Percentiles rank a stretch among this genome's conserved stretches.
These are phyloP conservation scores for Coriolopsis trogii DNA, from an alignment of 1,284 basidiomycete species.

Conservation along the genomic window DNA sequence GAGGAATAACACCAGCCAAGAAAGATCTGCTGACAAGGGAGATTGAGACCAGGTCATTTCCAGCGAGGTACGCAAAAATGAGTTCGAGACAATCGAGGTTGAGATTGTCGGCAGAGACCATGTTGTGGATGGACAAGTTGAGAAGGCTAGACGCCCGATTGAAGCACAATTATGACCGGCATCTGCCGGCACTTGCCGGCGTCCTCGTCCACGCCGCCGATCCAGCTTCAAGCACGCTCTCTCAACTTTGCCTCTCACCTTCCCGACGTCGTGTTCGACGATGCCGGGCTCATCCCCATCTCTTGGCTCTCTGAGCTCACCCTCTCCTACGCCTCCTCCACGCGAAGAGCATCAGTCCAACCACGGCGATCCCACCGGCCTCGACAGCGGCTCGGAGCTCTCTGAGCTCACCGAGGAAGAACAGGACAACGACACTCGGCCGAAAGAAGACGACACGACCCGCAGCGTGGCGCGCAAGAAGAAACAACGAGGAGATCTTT, in stretches of 20 bases:
- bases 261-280: constrained; percentile 34
- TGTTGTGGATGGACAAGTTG: constrained; percentile 27
- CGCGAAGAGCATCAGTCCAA: constrained; percentile 30
- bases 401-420: constrained; percentile 83
- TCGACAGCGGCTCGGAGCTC: constrained; percentile 73
- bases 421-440: constrained; percentile 45
- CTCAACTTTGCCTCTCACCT: constrained; percentile 10
- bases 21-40: constrained; percentile 67
- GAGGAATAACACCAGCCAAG: constrained; percentile 59
- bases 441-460: constrained; percentile 20
- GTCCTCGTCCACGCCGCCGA: constrained; percentile 10
- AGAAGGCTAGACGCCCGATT: too few species aligned
- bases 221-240: too few species aligned
- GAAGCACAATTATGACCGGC: too few species aligned
- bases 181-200: constrained; percentile 15
- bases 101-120: constrained; percentile 68
- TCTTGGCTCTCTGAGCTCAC: constrained; percentile 65
- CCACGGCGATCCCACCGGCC: constrained; percentile 35
- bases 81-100: constrained; percentile 71
- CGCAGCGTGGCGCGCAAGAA: constrained; percentile 33
- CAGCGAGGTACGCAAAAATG: constrained; percentile 55
- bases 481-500: constrained; percentile 64
- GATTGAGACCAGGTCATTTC: constrained; percentile 57
- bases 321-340: constrained; percentile 50
- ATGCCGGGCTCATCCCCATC: constrained; percentile 62